Evolutionary conservation across 176 grass and related monocot species (phyloP), one percentile per base, ranked within the genome.

Genomic region (Calamus simplicifolius): DNA sequence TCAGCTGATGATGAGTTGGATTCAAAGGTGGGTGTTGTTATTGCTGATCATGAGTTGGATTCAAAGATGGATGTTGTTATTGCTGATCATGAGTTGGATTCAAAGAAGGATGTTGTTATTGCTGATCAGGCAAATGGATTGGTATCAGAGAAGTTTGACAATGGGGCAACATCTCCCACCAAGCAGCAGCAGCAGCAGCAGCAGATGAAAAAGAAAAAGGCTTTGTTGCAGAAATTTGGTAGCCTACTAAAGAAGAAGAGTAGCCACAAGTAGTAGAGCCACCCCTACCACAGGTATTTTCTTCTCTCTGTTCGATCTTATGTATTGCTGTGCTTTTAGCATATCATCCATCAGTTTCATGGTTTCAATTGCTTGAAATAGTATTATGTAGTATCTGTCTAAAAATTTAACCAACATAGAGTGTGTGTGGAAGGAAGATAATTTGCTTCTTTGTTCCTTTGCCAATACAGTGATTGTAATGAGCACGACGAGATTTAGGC

Each of bases 221-320:
- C 94, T 61, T 79, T 98, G 73, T 64, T 88, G 30, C 81, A 83
- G 78, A 98, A 98, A 75, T 80, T 98, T 80, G 87, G 88, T 12
- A 77, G 60, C 63, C 63, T 98, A 48, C 72, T 98, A 75, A 92
- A 89, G 75, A 98, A 90, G 94, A 96, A 85, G 76, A 95, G 68
- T 58, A 88, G 70, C 67, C 75, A 78, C 63, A 95, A 95, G 81
- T 8, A 43, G 35, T 79, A 95, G 75, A 60, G 15, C 16, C 16
- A 60, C 50, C 52, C 73, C 35, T 13, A 8, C 35, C 35, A 27
- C 74, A 31, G 26, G 38, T 67, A 56, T 65, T 29, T 66, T 69
- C 12, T 70, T 73, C 52, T 13, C 16, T 73, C 56, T 74, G 73
- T 77, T 72, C 16, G 43, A 50, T 74, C 81, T 86, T 78, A 85